Percentiles rank a stretch among this genome's conserved stretches.
Evolutionary conservation across 2,329 filamentous ascomycete genomes (phyloP).

Genomic region (Lachnellula willkommii): DNA sequence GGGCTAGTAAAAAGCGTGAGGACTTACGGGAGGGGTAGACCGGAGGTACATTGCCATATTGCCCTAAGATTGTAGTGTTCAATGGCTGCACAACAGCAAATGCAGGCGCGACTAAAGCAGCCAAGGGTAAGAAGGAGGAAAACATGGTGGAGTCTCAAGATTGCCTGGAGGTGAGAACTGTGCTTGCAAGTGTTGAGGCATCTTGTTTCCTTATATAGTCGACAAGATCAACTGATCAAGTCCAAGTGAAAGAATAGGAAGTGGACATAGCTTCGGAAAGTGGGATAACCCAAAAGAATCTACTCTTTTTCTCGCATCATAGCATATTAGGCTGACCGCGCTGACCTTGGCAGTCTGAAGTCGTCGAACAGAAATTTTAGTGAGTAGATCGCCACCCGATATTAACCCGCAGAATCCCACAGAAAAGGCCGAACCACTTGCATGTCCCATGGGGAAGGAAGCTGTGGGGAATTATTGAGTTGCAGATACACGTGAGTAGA

Average conservation of each 20-base stretch:
- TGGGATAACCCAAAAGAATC: no score
- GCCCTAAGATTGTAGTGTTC: slow-evolving; percentile 18
- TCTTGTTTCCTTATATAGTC: not conserved
- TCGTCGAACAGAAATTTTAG: not conserved
- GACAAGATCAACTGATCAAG: not conserved
- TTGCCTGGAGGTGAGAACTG: not conserved
- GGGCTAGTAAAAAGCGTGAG: not conserved
- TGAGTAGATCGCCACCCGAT: not conserved
- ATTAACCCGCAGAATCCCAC: not conserved
- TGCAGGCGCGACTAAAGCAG: slow-evolving; percentile 17
- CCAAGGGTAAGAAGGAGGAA: slow-evolving; percentile 7
- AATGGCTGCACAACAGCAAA: slow-evolving; percentile 14
- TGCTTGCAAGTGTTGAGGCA: not conserved
- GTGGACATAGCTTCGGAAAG: not conserved
- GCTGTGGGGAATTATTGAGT: not conserved
- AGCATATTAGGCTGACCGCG: no score
- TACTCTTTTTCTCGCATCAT: no score
- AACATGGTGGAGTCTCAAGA: slow-evolving; percentile 1
- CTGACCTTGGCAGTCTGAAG: not conserved
- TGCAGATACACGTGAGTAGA: slow-evolving; percentile 1
- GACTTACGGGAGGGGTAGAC: slow-evolving; percentile 26
- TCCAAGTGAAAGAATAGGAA: not conserved
- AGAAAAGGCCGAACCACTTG: not conserved
- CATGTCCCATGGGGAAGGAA: not conserved
- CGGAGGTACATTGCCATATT: slow-evolving; percentile 16